A percentile compares a stretch with the other conserved stretches of the same genome.
phyloP scores from a whole-genome alignment of 139 green algal genomes.

The Gonium pectorale region DNA sequence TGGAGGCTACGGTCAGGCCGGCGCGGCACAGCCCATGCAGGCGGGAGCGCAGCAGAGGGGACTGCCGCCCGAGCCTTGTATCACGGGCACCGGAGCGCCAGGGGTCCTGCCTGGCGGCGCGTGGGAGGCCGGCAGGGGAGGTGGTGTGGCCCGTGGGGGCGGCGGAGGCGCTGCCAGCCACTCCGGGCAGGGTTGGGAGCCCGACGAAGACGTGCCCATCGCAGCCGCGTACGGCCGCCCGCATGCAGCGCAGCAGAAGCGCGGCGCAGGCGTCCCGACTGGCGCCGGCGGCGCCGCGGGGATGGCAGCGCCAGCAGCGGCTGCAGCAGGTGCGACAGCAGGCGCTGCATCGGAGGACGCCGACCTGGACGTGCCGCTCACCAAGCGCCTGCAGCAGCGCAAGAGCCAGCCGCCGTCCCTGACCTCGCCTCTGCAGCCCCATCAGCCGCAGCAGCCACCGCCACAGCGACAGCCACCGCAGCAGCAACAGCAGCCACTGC shows the following conservation, averaged over 20 bases:
- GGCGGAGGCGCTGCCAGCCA: too few species aligned
- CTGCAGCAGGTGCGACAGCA: constrained; percentile 17
- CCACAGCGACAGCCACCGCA: neutral
- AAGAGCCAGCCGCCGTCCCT: neutral
- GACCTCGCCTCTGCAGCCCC: constrained; percentile 7
- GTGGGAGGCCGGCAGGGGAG: too few species aligned
- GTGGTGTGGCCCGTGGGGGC: too few species aligned
- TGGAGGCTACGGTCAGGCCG: neutral
- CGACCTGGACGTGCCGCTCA: neutral
- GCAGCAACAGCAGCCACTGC: neutral
- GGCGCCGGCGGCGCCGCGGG: too few species aligned
- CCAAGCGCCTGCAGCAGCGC: neutral
- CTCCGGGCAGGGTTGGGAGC: too few species aligned
- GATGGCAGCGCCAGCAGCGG: neutral
- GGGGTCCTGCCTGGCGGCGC: too few species aligned
- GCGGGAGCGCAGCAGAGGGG: too few species aligned
- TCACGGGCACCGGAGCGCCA: too few species aligned
- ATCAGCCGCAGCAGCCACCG: neutral
- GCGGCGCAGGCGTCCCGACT: too few species aligned
- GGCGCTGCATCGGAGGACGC: neutral
- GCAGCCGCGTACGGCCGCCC: too few species aligned
- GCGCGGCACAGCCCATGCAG: neutral
- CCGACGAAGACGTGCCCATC: too few species aligned
- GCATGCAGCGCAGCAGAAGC: constrained; percentile 16
- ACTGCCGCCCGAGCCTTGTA: too few species aligned